Evolutionary conservation across 257 asterid species (phyloP).

Genomic region (Lycium ferocissimum): DNA sequence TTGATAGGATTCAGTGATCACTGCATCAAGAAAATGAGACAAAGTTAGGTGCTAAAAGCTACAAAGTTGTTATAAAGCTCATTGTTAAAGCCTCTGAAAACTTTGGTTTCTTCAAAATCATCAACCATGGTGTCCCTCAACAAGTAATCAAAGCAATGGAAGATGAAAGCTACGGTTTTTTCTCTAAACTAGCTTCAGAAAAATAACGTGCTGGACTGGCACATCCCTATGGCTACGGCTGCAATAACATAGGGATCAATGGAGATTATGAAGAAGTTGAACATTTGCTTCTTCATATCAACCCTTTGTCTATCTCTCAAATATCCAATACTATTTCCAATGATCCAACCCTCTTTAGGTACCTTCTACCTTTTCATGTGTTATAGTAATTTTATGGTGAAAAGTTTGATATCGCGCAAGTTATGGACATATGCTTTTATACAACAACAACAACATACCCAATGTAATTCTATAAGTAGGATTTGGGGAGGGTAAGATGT

Average conservation of each 20-base stretch:
- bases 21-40: not conserved
- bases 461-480: too few relatives aligned
- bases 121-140: constrained; percentile 73
- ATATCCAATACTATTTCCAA: constrained; percentile 33
- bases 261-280: constrained; percentile 84
- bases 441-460: too few relatives aligned
- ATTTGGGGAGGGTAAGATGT: too few relatives aligned
- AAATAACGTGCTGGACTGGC: constrained; percentile 65
- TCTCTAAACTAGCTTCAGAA: constrained; percentile 43
- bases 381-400: not conserved
- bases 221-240: constrained; percentile 72
- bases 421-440: not conserved
- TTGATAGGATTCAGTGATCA: not conserved
- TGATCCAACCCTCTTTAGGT: constrained; percentile 63
- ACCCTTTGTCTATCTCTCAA: not conserved
- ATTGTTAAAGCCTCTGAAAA: constrained; percentile 67
- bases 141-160: constrained; percentile 57
- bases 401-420: not conserved
- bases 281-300: constrained; percentile 54
- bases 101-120: constrained; percentile 77
- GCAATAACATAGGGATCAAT: constrained; percentile 69
- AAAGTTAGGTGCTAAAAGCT: not conserved
- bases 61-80: not conserved
- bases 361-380: constrained; percentile 4
- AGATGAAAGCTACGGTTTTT: constrained; percentile 45